Evolutionary conservation across 257 asterid genomes (phyloP).

Genomic region (Vinca minor): DNA sequence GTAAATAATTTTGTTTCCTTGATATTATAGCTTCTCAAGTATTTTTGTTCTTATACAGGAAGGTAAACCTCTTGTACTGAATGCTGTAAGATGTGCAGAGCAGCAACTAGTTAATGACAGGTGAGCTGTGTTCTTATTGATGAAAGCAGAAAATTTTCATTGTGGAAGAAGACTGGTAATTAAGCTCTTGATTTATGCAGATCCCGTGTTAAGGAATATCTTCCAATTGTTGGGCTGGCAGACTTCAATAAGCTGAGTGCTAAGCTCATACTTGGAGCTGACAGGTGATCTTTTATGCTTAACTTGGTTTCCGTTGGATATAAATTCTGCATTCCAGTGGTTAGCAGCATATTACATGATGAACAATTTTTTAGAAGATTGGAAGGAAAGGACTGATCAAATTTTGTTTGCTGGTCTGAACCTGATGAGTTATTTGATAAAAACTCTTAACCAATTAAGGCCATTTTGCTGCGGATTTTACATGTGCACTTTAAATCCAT

Average conservation of each 20-base stretch:
- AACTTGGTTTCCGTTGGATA: background rate
- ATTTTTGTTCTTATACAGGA: conserved; percentile 39
- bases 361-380: background rate
- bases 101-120: conserved; percentile 66
- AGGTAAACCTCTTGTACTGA: conserved; percentile 94
- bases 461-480: background rate
- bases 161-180: conserved; percentile 10
- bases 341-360: background rate
- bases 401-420: background rate
- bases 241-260: conserved; percentile 91
- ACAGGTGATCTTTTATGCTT: conserved; percentile 44
- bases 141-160: conserved; percentile 6
- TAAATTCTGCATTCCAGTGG: background rate
- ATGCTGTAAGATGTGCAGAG: conserved; percentile 88
- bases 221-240: conserved; percentile 80
- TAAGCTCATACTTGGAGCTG: conserved; percentile 83
- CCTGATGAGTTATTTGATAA: too few species aligned
- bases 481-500: too few species aligned
- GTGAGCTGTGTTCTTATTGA: conserved; percentile 25
- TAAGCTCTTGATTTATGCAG: conserved; percentile 35
- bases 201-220: conserved; percentile 84
- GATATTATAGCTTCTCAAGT: background rate
- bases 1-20: background rate
- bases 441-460: too few species aligned
- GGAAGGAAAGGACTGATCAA: background rate